Evolutionary conservation across 2,329 filamentous ascomycete genomes (phyloP).

Genomic region (Herpotrichia juniperi): DNA sequence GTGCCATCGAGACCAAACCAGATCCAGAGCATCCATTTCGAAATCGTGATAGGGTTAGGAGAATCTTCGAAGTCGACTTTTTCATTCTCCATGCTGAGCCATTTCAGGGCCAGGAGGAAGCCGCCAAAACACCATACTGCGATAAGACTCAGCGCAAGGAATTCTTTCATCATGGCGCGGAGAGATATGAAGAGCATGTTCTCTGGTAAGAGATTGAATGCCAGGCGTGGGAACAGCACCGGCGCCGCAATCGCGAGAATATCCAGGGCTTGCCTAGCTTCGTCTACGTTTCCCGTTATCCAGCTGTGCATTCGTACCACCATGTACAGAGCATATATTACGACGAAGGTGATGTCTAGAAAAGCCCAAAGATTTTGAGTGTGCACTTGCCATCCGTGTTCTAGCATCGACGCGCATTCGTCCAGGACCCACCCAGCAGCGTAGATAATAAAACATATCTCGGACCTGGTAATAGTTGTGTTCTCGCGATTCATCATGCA

Average conservation of each 20-base stretch:
- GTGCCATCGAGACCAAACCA: conserved; percentile 85
- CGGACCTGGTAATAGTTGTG: conserved; percentile 61
- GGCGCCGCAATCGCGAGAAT: conserved; percentile 81
- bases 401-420: conserved; percentile 76
- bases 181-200: conserved; percentile 84
- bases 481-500: conserved; percentile 74
- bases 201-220: conserved; percentile 82
- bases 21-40: conserved; percentile 92
- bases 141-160: conserved; percentile 75
- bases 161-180: conserved; percentile 84
- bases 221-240: conserved; percentile 76
- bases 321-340: conserved; percentile 73
- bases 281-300: conserved; percentile 54
- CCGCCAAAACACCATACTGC: conserved; percentile 85
- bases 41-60: conserved; percentile 71
- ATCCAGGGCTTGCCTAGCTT: conserved; percentile 73
- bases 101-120: conserved; percentile 78
- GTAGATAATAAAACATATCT: conserved; percentile 74
- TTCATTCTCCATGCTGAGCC: conserved; percentile 64
- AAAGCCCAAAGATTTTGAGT: conserved; percentile 91
- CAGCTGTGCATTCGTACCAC: conserved; percentile 70
- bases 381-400: conserved; percentile 80
- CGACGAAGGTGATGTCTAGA: conserved; percentile 78
- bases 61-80: conserved; percentile 36
- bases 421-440: conserved; percentile 80